A percentile compares a stretch with the other conserved stretches of the same genome.
Evolutionary conservation across 108 stramenopile genomes (phyloP).

Genomic region (Skeletonema grethae): DNA sequence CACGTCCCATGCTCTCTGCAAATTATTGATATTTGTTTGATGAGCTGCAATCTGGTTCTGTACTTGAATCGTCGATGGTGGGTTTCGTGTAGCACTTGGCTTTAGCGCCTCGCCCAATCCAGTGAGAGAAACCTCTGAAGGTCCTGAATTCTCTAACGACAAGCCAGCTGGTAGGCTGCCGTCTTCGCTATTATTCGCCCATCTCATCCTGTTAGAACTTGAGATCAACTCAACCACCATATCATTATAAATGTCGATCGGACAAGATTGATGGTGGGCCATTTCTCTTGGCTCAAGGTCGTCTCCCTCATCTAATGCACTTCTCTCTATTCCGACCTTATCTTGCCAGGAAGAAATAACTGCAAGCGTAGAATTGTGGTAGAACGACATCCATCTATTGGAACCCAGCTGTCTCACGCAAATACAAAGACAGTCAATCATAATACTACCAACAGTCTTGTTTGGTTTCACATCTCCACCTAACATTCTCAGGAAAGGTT

Average conservation of each 20-base stretch:
- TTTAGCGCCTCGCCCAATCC: conserved; percentile 30
- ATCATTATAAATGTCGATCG: conserved; percentile 51
- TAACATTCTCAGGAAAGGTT: conserved; percentile 77
- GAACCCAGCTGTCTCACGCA: conserved; percentile 72
- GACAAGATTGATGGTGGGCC: conserved; percentile 6
- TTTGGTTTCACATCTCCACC: conserved; percentile 50
- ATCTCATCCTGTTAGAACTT: conserved; percentile 6
- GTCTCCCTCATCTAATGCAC: background rate
- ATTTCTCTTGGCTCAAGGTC: conserved; percentile 11
- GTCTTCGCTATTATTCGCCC: conserved; percentile 23
- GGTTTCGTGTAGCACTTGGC: conserved; percentile 14
- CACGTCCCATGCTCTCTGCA: conserved; percentile 93
- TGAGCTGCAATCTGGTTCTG: conserved; percentile 45
- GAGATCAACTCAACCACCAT: conserved; percentile 41
- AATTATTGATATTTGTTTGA: conserved; percentile 70
- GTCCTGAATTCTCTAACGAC: conserved; percentile 34
- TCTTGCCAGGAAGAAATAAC: conserved; percentile 63
- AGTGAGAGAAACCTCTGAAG: conserved; percentile 38
- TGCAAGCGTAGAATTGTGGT: conserved; percentile 58
- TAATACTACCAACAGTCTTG: conserved; percentile 62
- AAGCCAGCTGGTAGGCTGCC: conserved; percentile 27
- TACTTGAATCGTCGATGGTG: conserved; percentile 49
- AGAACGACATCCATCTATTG: conserved; percentile 71
- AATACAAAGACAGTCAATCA: conserved; percentile 75
- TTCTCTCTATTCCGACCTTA: conserved; percentile 18